Base-by-base conservation (phyloP, 2,329 filamentous ascomycete species). In the Ceratocystis harringtonii region DNA sequence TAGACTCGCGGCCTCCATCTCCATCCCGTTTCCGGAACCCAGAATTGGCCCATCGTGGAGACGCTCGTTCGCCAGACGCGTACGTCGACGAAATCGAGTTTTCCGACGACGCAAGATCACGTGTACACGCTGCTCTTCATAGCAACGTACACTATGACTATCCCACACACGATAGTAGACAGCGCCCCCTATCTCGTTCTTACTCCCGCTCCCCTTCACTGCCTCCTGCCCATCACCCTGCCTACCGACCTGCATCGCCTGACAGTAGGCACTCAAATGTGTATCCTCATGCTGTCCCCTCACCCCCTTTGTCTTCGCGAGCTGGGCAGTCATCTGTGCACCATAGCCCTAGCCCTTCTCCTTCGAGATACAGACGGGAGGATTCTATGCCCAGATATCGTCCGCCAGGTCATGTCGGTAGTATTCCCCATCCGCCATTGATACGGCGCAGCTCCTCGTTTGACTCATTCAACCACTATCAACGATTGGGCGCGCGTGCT, bases 391-490 rank as follows among this genome's bases (percentile, higher is more conserved):
- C 55, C 32, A n/a, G 55, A n/a, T 36, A 58, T 58, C 55, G 55
- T 8, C 55, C 55, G 5, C 17, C 28, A 12, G 55, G 32, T 12
- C 10, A 43, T 32, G 5, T 43, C n/a, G 25, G 43, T 36, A 3
- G 41, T 5, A 58, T 28, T 1, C 65, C 61, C 15, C 62, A 48
- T 28, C 62, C 62, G 5, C 65, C 62, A 1, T 15, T 50, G 41
- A 63, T 52, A 55, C 55, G 44, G 19, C 66, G 58, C 19, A 45
- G 63, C 10, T 52, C 63, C 30, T 67, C 66, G 5, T 50, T 65
- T 61, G 66, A 67, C 8, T 67, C 66, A 6, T 65, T 41, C 43
- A 63, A 67, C 15, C 60, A 65, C 41, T 30, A 32, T 45, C 52
- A 63, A 19, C 61, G 15, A 43, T 44, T 17, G 25, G 64, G 28